Evolutionary conservation across 768 basidiomycete genomes (phyloP).

Genomic region (Rhodosporidiobolus sp.): DNA sequence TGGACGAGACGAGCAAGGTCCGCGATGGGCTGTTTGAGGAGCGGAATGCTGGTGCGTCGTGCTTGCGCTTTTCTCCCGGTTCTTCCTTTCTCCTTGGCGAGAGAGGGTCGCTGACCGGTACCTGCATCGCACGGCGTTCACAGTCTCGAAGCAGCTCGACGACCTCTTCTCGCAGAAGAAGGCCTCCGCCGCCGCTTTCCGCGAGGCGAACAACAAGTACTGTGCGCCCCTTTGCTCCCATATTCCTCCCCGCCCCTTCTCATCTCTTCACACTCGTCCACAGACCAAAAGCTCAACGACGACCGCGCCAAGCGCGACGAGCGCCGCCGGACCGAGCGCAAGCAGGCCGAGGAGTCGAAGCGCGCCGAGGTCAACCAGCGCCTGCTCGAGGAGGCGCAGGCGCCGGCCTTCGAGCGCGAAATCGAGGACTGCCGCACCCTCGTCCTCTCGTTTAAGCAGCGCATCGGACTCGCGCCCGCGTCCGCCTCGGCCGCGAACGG

Average conservation of each 20-base stretch:
- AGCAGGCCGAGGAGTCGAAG: slow-evolving; percentile 72
- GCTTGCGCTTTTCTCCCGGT: no score
- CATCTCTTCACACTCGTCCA: background rate
- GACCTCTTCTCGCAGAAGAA: slow-evolving; percentile 72
- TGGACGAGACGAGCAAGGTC: slow-evolving; percentile 76
- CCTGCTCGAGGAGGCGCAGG: slow-evolving; percentile 81
- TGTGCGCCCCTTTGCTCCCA: slow-evolving; percentile 50
- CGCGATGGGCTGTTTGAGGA: slow-evolving; percentile 82
- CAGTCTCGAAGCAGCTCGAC: slow-evolving; percentile 56
- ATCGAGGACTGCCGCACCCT: slow-evolving; percentile 96
- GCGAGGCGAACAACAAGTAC: slow-evolving; percentile 78
- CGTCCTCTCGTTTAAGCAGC: slow-evolving; percentile 67
- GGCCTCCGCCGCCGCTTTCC: slow-evolving; percentile 65
- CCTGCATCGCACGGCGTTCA: background rate
- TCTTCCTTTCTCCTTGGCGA: background rate
- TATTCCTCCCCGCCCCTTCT: background rate
- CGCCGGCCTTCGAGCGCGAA: slow-evolving; percentile 84
- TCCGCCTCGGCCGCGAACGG: slow-evolving; percentile 47
- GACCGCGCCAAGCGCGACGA: slow-evolving; percentile 80
- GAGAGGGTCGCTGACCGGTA: background rate
- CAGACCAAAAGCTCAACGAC: slow-evolving; percentile 70
- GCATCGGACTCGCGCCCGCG: slow-evolving; percentile 41
- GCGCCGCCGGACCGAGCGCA: slow-evolving; percentile 67
- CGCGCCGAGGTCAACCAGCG: slow-evolving; percentile 73
- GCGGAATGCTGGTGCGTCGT: slow-evolving; percentile 65